These are phyloP conservation scores for Cutaneotrichosporon cyanovorans DNA, from an alignment of 1,284 basidiomycete genomes.

Conservation along the genomic window DNA sequence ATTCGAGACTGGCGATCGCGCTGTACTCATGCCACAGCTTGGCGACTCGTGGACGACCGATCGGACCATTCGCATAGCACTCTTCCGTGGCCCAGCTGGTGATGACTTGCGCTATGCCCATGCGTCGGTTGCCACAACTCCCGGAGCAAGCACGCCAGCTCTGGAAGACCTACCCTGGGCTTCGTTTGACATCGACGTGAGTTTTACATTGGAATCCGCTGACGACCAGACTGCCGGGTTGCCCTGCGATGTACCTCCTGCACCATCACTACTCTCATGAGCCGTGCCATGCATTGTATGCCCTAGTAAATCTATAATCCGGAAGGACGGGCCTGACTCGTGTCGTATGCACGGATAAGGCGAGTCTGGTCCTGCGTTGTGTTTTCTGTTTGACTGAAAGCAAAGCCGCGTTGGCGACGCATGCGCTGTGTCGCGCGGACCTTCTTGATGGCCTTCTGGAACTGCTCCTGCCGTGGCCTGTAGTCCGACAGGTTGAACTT, in stretches of 20 bases:
- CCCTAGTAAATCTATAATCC: slow-evolving; percentile 29
- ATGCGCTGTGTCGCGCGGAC: slow-evolving; percentile 91
- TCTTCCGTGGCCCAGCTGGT: slow-evolving; percentile 35
- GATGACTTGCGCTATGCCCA: slow-evolving; percentile 40
- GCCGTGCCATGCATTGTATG: background rate
- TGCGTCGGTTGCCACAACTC: slow-evolving; percentile 18
- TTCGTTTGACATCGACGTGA: slow-evolving; percentile 37
- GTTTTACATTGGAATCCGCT: slow-evolving; percentile 8
- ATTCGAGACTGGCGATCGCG: slow-evolving; percentile 42
- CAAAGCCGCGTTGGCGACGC: slow-evolving; percentile 87
- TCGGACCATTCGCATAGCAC: slow-evolving; percentile 32
- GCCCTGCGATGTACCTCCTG: slow-evolving; percentile 28
- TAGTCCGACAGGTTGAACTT: slow-evolving; percentile 98
- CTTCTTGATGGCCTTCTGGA: slow-evolving; percentile 97
- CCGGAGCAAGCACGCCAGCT: background rate
- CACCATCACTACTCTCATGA: background rate
- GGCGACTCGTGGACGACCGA: slow-evolving; percentile 42
- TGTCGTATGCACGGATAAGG: slow-evolving; percentile 84
- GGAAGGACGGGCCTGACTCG: slow-evolving; percentile 49
- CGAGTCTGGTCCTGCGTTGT: slow-evolving; percentile 75
- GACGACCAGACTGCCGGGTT: slow-evolving; percentile 25
- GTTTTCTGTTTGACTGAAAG: slow-evolving; percentile 90
- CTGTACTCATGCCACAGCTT: slow-evolving; percentile 44
- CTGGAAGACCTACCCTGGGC: slow-evolving; percentile 27
- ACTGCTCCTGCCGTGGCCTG: slow-evolving; percentile 94